phyloP scores from a whole-genome alignment of 352 stramenopile species.

The Globisporangium perplexum region DNA sequence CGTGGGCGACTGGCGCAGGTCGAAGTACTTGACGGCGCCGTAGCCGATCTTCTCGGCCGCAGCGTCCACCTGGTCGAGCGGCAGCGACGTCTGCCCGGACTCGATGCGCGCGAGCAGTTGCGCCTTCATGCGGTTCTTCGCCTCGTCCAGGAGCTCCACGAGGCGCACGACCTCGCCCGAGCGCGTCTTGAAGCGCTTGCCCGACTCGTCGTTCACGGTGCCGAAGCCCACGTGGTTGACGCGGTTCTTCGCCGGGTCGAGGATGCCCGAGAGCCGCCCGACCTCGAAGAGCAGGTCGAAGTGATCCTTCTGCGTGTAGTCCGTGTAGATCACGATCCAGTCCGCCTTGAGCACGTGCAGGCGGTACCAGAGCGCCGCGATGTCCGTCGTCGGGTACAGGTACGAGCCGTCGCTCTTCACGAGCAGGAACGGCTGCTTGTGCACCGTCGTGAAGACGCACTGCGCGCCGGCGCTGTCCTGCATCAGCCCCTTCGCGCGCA shows the following conservation, averaged over 20 bases:
- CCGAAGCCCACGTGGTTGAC: slow-evolving; percentile 83
- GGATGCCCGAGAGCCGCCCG: slow-evolving; percentile 66
- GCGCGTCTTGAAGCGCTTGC: slow-evolving; percentile 97
- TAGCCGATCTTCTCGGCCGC: slow-evolving; percentile 97
- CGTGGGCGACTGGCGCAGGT: slow-evolving; percentile 96
- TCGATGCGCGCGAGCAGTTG: slow-evolving; percentile 91
- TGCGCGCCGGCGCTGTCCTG: slow-evolving; percentile 88
- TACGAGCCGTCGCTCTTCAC: slow-evolving; percentile 85
- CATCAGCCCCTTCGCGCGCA: slow-evolving; percentile 87
- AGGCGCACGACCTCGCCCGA: slow-evolving; percentile 97
- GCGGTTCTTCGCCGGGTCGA: slow-evolving; percentile 78
- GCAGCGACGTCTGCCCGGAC: slow-evolving; percentile 83
- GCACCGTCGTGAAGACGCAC: slow-evolving; percentile 89
- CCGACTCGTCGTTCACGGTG: slow-evolving; percentile 83
- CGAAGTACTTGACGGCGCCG: slow-evolving; percentile 99
- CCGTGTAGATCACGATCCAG: slow-evolving; percentile 82
- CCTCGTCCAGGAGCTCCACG: slow-evolving; percentile 98
- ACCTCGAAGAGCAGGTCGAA: slow-evolving; percentile 85
- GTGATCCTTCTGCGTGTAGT: slow-evolving; percentile 87
- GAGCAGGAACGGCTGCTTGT: slow-evolving; percentile 87
- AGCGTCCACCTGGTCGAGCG: slow-evolving; percentile 89
- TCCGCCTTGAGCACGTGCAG: slow-evolving; percentile 80
- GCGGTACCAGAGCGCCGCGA: slow-evolving; percentile 82
- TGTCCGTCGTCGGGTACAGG: slow-evolving; percentile 83
- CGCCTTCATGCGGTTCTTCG: slow-evolving; percentile 93